These are phyloP conservation scores for Penicillium griseofulvum DNA, from an alignment of 2,329 filamentous ascomycete species.

Conservation along the genomic window DNA sequence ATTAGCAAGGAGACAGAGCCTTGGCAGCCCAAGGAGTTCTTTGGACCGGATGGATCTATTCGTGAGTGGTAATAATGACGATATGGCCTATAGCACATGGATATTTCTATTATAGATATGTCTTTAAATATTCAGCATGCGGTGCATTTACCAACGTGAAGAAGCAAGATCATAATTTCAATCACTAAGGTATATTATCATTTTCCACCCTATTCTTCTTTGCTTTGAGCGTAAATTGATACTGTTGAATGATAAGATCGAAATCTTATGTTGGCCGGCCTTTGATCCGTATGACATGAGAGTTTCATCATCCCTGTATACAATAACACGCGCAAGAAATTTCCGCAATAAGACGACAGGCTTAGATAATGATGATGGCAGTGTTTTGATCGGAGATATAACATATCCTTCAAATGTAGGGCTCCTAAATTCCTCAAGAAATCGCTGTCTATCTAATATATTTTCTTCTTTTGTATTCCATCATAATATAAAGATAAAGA, in stretches of 20 bases:
- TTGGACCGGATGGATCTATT: constrained; percentile 64
- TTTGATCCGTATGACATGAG: constrained; percentile 1
- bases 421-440: background rate
- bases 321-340: background rate
- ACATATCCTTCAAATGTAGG: background rate
- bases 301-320: background rate
- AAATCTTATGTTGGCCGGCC: background rate
- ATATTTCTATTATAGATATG: background rate
- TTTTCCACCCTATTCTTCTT: background rate
- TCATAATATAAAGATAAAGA: background rate
- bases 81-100: too few relatives aligned
- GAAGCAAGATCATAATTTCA: background rate
- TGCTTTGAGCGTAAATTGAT: background rate
- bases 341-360: background rate
- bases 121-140: background rate
- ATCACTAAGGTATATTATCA: background rate
- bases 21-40: constrained; percentile 66
- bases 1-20: constrained; percentile 59
- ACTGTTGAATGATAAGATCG: too few relatives aligned
- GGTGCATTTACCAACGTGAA: background rate
- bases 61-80: constrained; percentile 60
- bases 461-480: background rate
- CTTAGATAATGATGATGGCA: background rate
- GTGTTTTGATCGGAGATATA: background rate
- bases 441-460: too few relatives aligned